A percentile compares a stretch with the other conserved stretches of the same genome.
phyloP scores from a whole-genome alignment of 2,329 filamentous ascomycete species.

The Colletotrichum godetiae region DNA sequence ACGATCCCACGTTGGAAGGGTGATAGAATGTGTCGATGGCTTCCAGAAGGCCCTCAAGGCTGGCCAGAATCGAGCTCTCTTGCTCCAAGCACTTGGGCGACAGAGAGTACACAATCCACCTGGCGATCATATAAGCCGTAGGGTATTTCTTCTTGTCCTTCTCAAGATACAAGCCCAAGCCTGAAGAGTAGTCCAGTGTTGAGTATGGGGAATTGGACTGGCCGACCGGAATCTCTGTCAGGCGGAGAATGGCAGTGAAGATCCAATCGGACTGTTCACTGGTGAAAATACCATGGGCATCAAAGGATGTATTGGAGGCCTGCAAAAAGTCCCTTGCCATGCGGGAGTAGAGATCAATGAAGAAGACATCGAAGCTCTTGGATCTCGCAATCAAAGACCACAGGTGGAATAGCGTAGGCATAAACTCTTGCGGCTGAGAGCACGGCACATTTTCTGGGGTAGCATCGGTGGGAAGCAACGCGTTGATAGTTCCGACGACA shows the following conservation, averaged over 20 bases:
- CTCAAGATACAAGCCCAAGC: constrained; percentile 87
- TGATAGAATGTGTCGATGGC: constrained; percentile 99
- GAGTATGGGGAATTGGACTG: constrained; percentile 95
- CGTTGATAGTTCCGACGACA: constrained; percentile 87
- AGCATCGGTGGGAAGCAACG: constrained; percentile 87
- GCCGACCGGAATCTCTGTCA: constrained; percentile 96
- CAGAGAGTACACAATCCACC: constrained; percentile 92
- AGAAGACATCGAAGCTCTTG: constrained; percentile 85
- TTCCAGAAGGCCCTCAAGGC: constrained; percentile 90
- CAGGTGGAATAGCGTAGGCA: constrained; percentile 95
- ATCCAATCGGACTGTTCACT: constrained; percentile 91
- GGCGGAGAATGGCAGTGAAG: constrained; percentile 88
- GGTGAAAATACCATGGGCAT: constrained; percentile 90
- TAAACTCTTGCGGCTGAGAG: constrained; percentile 87
- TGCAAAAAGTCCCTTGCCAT: constrained; percentile 85
- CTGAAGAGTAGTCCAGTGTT: constrained; percentile 83
- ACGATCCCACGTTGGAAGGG: constrained; percentile 91
- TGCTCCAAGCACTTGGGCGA: constrained; percentile 84
- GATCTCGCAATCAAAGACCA: constrained; percentile 96
- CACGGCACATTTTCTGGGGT: constrained; percentile 77
- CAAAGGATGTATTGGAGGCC: constrained; percentile 81
- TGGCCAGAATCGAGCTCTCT: constrained; percentile 83
- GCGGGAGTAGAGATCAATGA: constrained; percentile 90
- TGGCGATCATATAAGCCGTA: constrained; percentile 88
- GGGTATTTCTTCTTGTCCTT: constrained; percentile 95